These are phyloP conservation scores for Verticillium nubilum DNA, from an alignment of 2,329 filamentous ascomycete species.

Conservation along the genomic window DNA sequence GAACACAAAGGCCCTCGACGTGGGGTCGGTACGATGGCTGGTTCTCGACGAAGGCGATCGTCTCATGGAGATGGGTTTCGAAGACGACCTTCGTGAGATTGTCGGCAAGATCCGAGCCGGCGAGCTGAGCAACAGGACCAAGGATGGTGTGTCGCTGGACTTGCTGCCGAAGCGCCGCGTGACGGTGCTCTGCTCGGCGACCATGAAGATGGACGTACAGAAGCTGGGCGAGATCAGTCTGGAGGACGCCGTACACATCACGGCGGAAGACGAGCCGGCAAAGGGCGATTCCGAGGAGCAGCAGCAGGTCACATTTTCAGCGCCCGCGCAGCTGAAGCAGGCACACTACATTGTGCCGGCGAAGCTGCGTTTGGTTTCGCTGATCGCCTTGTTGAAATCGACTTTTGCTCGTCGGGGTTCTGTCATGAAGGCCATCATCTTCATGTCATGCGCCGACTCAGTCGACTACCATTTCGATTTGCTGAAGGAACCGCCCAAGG, in stretches of 20 bases:
- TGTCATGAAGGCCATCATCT: conserved; percentile 95
- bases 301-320: conserved; percentile 61
- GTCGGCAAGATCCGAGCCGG: conserved; percentile 71
- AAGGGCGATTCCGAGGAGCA: conserved; percentile 38
- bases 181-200: conserved; percentile 91
- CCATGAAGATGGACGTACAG: conserved; percentile 97
- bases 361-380: conserved; percentile 83
- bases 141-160: conserved; percentile 51
- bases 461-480: conserved; percentile 95
- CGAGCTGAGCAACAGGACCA: conserved; percentile 51
- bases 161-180: conserved; percentile 70
- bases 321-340: conserved; percentile 91
- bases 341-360: conserved; percentile 82
- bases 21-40: conserved; percentile 87
- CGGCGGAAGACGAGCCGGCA: conserved; percentile 49
- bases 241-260: conserved; percentile 85
- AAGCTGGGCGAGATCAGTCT: conserved; percentile 90
- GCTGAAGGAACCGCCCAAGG: conserved; percentile 44
- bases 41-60: conserved; percentile 94
- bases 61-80: conserved; percentile 97
- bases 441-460: conserved; percentile 93
- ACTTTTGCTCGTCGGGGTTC: conserved; percentile 84
- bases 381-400: conserved; percentile 78
- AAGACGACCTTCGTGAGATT: conserved; percentile 86
- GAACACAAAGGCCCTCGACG: conserved; percentile 82